Evolutionary conservation across 306 rosid species (phyloP), one percentile per base, ranked within the genome.

Genomic region (Prunus fruticosa): DNA sequence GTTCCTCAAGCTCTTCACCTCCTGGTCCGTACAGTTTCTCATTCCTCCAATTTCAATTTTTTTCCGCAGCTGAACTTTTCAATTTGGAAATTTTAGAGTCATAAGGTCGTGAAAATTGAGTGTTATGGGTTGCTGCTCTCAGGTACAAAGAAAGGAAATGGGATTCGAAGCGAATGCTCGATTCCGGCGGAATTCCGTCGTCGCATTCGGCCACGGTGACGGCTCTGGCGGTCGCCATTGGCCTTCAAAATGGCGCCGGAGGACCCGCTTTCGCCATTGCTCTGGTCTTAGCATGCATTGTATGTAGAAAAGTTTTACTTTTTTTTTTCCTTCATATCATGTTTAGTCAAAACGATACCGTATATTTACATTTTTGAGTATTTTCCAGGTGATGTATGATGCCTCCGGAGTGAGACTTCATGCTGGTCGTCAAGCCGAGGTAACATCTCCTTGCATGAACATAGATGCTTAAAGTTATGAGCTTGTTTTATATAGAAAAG

Each of bases 391-490:
- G 52, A 94, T 94, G 98, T 94, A 91, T 78, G 98, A 94, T 86
- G 97, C 98, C 66, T 52, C 98, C 3, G 98, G 98, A 51, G 96
- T 95, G 69, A 90, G 98, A 84, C 96, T 90, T 80, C 98, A 95
- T 82, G 98, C 98, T 3, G 93, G 97, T 79, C 95, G 89, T 20
- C 98, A 95, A 76, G 98, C 98, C 27, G 98, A 90, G 87, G 98
- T 95, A 84, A 87, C 85, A 74, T 80, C 61, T 71, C 64, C 27
- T 72, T 76, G 60, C 38, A 56, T 64, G 20, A 0, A 8, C 43
- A 1, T 64, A 3, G 19, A 19, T 65, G 32, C 20, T 20, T 56
- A 30, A 28, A 52, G 7, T 41, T 46, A 41, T 30, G 52, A 67
- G 58, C 58, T 19, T 45, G 51, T 11, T 41, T n/a, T 66, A 20